These are phyloP conservation scores for Lentinula lateritia DNA, from an alignment of 768 basidiomycete genomes.

Conservation along the genomic window DNA sequence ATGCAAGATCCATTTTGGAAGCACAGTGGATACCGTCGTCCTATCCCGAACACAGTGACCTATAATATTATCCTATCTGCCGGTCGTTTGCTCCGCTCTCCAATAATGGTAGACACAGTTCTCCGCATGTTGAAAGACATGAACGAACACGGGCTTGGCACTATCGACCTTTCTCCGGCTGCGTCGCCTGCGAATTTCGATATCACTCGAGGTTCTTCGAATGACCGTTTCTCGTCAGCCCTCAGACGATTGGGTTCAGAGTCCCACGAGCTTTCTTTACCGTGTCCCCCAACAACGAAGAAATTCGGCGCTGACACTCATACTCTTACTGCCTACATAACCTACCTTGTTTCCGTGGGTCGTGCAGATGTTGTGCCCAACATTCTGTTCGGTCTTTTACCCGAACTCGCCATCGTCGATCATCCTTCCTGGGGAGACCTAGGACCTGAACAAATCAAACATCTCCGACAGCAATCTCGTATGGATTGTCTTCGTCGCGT, in stretches of 20 bases:
- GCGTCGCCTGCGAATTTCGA: neutral
- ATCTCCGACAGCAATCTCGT: constrained; percentile 16
- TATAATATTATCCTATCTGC: constrained; percentile 57
- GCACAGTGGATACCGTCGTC: neutral
- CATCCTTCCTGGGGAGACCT: constrained; percentile 31
- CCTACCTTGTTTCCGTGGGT: constrained; percentile 46
- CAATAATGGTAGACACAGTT: constrained; percentile 28
- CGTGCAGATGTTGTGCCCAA: constrained; percentile 35
- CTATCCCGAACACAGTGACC: constrained; percentile 32
- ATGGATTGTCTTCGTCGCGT: constrained; percentile 31
- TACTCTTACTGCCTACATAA: constrained; percentile 49
- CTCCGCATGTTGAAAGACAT: constrained; percentile 28
- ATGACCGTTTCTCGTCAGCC: neutral
- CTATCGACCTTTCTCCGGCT: neutral
- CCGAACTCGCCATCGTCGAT: constrained; percentile 38
- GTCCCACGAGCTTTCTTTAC: constrained; percentile 5
- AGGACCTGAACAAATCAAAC: constrained; percentile 10
- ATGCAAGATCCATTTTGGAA: constrained; percentile 32
- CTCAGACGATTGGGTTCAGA: constrained; percentile 7
- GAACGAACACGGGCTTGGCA: neutral
- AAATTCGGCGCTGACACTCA: constrained; percentile 27
- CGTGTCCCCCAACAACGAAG: neutral
- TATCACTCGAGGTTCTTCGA: neutral
- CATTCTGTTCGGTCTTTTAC: constrained; percentile 51
- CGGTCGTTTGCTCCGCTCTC: constrained; percentile 42